Evolutionary conservation across 2,329 filamentous ascomycete genomes (phyloP), one percentile per base, ranked within the genome.

Genomic region (Colletotrichum plurivorum): DNA sequence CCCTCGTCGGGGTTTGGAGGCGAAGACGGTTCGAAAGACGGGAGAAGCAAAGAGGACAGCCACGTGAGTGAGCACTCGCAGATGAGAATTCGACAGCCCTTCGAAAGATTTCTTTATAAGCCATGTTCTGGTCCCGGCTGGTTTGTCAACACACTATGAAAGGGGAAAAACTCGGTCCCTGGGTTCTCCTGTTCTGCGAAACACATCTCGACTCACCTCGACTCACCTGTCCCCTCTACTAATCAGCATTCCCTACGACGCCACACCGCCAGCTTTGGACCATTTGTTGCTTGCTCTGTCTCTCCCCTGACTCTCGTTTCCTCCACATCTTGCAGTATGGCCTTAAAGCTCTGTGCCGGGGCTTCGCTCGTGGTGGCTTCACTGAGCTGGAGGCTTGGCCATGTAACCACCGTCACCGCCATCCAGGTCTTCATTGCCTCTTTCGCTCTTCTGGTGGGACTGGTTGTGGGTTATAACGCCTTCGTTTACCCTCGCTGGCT

Each of bases 401-500:
- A 57, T 5, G 25, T n/a, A 15, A 27, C 20, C 20, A 12, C 36
- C 3, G 7, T 18, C 4, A 22, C 8, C 12, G 31, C 55, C 1
- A 15, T 27, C 3, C 5, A 15, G 3, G 27, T 69, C 3, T 45
- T 68, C 31, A 4, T 43, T 2, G 15, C 18, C 1, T 62, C n/a
- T 3, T 51, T 46, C 4, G 10, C n/a, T n/a, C 43, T 62, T 5
- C 68, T 60, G 27, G 64, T 15, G n/a, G 71, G 13, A 2, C 76
- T 5, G 31, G 31, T 77, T 62, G 76, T 77, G 48, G 41, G 73
- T 5, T 84, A 83, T 71, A 73, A 75, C 15, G 63, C 80, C 46
- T 75, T 84, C 65, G 69, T 86, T 25, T 85, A 84, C 64, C 84
- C 59, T 62, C 51, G 46, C n/a, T 62, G 51, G 49, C 8, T 62